A percentile compares a stretch with the other conserved stretches of the same genome.
These are phyloP conservation scores for Ceratopteris richardii DNA, from an alignment of 75 land plant genomes.

Conservation along the genomic window DNA sequence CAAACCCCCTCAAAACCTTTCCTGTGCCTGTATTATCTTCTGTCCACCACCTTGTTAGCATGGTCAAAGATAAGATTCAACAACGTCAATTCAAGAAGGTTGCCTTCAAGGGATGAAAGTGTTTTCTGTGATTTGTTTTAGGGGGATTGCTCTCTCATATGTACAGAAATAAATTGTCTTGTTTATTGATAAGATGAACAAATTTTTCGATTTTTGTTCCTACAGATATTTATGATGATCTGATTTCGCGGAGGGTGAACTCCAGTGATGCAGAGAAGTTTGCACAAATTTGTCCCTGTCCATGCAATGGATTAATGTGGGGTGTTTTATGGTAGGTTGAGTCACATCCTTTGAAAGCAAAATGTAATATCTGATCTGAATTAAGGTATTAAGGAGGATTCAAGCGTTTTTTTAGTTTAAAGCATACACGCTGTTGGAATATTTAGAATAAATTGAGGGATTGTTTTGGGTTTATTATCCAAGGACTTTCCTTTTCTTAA, in stretches of 20 bases:
- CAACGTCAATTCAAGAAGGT: too few species aligned
- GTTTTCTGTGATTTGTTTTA: too few species aligned
- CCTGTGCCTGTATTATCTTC: too few species aligned
- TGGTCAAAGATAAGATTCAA: too few species aligned
- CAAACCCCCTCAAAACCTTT: too few species aligned
- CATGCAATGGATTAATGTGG: conserved; percentile 92
- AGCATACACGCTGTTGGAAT: background rate
- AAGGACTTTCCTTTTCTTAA: too few species aligned
- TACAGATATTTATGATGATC: conserved; percentile 94
- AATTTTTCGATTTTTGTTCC: too few species aligned
- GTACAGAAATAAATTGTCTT: background rate
- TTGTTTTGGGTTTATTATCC: too few species aligned
- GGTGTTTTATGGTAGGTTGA: conserved; percentile 78
- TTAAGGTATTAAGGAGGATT: background rate
- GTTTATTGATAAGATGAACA: too few species aligned
- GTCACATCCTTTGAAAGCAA: background rate
- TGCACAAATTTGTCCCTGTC: conserved; percentile 85
- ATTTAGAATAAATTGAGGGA: conserved; percentile 4
- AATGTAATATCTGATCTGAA: background rate
- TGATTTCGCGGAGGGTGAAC: conserved; percentile 87
- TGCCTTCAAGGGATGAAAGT: too few species aligned
- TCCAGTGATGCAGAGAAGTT: conserved; percentile 99
- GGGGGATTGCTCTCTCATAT: too few species aligned
- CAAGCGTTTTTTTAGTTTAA: background rate
- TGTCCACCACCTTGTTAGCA: too few species aligned